Evolutionary conservation across 179 eudicot species (phyloP).

Genomic region (Sideroxylon spinosum): DNA sequence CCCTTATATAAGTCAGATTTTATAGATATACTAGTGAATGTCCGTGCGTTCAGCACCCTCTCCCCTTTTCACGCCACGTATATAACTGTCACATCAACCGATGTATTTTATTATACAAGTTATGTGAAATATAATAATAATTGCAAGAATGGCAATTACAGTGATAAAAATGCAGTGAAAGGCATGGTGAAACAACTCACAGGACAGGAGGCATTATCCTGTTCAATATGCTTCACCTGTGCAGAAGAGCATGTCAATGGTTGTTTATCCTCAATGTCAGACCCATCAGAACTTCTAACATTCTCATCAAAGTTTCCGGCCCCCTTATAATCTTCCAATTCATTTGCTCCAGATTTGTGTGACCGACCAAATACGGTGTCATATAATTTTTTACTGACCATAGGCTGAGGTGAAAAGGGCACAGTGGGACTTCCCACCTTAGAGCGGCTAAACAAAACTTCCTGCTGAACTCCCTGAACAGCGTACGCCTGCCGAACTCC

Average conservation of each 20-base stretch:
- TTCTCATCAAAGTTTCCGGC: conserved; percentile 23
- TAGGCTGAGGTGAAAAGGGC: conserved; percentile 29
- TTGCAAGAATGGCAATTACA: not conserved
- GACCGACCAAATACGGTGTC: conserved; percentile 35
- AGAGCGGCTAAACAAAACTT: not conserved
- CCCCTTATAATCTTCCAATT: conserved; percentile 22
- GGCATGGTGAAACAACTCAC: conserved; percentile 18
- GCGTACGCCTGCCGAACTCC: conserved; percentile 13
- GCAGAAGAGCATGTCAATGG: conserved; percentile 22
- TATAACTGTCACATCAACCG: no score
- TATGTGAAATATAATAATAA: not conserved
- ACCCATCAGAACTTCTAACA: conserved; percentile 28
- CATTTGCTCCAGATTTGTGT: conserved; percentile 22
- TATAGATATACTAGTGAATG: not conserved
- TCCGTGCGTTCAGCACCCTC: no score
- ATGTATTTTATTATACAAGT: no score
- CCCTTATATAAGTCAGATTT: not conserved
- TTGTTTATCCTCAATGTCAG: conserved; percentile 32
- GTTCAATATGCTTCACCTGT: conserved; percentile 18
- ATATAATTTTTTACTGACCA: conserved; percentile 43
- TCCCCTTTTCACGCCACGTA: no score
- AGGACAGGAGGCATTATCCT: conserved; percentile 12
- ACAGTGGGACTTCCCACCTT: conserved; percentile 20
- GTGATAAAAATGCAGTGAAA: not conserved
- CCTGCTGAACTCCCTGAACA: conserved; percentile 9